phyloP scores from a whole-genome alignment of 1,284 basidiomycete genomes.

The Cryptococcus sp. region DNA sequence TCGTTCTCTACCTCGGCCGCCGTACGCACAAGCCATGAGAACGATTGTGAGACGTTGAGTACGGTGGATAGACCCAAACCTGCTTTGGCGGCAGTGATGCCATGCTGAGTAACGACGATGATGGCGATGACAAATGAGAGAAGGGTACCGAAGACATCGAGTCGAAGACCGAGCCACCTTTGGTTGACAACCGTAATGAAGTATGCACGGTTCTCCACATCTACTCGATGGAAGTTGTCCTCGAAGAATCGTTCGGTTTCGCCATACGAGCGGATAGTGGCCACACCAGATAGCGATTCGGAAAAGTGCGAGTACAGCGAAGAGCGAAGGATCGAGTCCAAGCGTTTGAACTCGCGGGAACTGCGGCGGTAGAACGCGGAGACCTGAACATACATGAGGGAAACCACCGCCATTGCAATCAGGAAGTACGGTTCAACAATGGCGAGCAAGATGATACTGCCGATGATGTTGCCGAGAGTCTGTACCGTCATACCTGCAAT shows the following conservation, averaged over 20 bases:
- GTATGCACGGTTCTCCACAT: slow-evolving; percentile 88
- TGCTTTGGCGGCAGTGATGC: slow-evolving; percentile 75
- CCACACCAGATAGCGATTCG: slow-evolving; percentile 80
- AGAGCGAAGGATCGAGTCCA: slow-evolving; percentile 50
- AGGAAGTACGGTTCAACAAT: slow-evolving; percentile 84
- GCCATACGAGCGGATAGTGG: slow-evolving; percentile 84
- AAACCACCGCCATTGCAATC: slow-evolving; percentile 66
- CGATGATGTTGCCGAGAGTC: slow-evolving; percentile 38
- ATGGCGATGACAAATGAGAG: slow-evolving; percentile 78
- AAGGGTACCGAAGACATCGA: slow-evolving; percentile 78
- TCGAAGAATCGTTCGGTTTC: slow-evolving; percentile 67
- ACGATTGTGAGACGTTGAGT: slow-evolving; percentile 59
- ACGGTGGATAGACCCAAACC: slow-evolving; percentile 57
- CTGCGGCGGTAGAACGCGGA: slow-evolving; percentile 83
- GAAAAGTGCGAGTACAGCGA: slow-evolving; percentile 83
- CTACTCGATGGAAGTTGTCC: slow-evolving; percentile 76
- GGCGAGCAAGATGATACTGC: slow-evolving; percentile 68
- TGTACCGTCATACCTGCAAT: slow-evolving; percentile 59
- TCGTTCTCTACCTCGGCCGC: slow-evolving; percentile 84
- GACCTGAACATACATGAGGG: slow-evolving; percentile 60
- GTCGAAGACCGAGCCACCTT: slow-evolving; percentile 84
- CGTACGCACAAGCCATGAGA: slow-evolving; percentile 82
- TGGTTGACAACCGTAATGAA: slow-evolving; percentile 67
- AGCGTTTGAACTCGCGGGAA: slow-evolving; percentile 80
- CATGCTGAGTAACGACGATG: slow-evolving; percentile 71